Percentiles rank a stretch among this genome's conserved stretches.
These are phyloP conservation scores for Houttuynia cordata DNA, from an alignment of 164 flowering plant genomes.

Conservation along the genomic window DNA sequence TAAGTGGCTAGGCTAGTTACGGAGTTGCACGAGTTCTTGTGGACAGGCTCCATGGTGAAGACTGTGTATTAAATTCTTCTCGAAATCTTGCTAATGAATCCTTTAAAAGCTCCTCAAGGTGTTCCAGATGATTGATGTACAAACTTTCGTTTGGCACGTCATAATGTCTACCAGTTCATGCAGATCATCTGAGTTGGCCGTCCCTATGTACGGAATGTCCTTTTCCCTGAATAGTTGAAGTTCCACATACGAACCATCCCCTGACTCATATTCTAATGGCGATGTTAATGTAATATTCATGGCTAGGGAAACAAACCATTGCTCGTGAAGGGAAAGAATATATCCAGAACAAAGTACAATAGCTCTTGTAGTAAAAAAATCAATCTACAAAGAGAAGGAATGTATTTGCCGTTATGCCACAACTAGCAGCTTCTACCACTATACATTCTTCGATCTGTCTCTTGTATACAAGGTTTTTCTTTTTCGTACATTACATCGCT, in stretches of 20 bases:
- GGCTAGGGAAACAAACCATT: too few species aligned
- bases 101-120: slow-evolving; percentile 25
- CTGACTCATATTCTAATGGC: too few species aligned
- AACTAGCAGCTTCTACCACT: background rate
- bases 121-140: slow-evolving; percentile 23
- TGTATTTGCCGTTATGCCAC: background rate
- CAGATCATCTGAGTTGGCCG: slow-evolving; percentile 3
- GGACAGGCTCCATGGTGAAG: too few species aligned
- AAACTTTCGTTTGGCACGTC: background rate
- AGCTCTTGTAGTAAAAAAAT: background rate
- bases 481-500: too few species aligned
- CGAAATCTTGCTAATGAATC: slow-evolving; percentile 4
- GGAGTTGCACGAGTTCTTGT: too few species aligned
- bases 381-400: background rate
- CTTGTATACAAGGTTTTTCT: too few species aligned
- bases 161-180: background rate
- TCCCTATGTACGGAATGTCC: slow-evolving; percentile 14
- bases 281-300: too few species aligned
- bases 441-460: too few species aligned
- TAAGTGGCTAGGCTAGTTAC: too few species aligned
- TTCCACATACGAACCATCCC: slow-evolving; percentile 10
- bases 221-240: slow-evolving; percentile 25
- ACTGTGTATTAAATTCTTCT: too few species aligned
- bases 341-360: background rate
- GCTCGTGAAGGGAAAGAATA: too few species aligned